Conservation (phyloP, 768 basidiomycete genomes). For the Mycena haematopus region DNA sequence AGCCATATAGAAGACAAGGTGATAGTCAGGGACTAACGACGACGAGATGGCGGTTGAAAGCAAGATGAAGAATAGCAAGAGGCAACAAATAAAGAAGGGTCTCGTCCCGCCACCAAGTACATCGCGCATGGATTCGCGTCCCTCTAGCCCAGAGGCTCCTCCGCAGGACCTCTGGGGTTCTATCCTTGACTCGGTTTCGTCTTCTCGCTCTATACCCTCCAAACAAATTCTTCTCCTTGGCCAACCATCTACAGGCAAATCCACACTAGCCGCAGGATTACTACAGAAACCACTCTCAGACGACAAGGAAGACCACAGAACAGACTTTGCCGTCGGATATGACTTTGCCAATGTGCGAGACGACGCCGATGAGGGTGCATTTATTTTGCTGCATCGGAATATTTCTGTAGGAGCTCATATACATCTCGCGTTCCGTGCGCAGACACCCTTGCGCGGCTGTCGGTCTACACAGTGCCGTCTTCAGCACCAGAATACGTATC, state of each 20-base stretch:
- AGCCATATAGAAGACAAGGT: slow-evolving; percentile 4
- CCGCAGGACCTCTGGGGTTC: slow-evolving; percentile 91
- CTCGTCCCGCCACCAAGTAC: background rate
- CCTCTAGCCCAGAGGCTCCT: slow-evolving; percentile 74
- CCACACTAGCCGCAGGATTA: slow-evolving; percentile 71
- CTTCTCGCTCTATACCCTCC: slow-evolving; percentile 78
- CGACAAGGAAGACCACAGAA: slow-evolving; percentile 63
- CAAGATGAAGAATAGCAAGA: background rate
- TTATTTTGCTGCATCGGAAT: slow-evolving; percentile 13
- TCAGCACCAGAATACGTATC: slow-evolving; percentile 72
- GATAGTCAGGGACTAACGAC: too few relatives aligned
- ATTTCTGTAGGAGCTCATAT: slow-evolving; percentile 11
- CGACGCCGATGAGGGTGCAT: slow-evolving; percentile 91
- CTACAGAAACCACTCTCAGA: slow-evolving; percentile 69
- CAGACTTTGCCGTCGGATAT: slow-evolving; percentile 89
- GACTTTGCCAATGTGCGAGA: slow-evolving; percentile 91
- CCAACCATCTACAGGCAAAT: slow-evolving; percentile 80
- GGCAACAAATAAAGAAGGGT: background rate
- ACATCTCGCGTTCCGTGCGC: slow-evolving; percentile 10
- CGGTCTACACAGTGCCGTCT: slow-evolving; percentile 90
- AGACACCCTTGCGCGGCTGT: slow-evolving; percentile 91
- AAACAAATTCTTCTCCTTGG: slow-evolving; percentile 90
- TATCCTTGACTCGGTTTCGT: slow-evolving; percentile 88
- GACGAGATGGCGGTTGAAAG: too few relatives aligned
- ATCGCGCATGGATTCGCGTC: slow-evolving; percentile 47